Conservation (phyloP, 2,329 filamentous ascomycete genomes). For the Bipolaris victoriae region DNA sequence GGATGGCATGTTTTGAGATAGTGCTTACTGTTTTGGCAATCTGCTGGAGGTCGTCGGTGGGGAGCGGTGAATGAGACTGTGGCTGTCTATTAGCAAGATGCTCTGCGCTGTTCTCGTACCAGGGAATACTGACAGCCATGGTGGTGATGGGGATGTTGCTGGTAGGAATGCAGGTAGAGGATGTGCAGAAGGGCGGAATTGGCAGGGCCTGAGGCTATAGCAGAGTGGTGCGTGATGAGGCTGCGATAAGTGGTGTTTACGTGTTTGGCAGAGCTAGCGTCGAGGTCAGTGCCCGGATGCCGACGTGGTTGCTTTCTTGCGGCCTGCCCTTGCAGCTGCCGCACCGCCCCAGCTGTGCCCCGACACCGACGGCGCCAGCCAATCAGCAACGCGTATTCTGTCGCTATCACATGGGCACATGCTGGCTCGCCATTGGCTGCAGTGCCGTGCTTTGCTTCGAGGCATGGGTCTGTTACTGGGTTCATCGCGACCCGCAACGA, state of each 20-base stretch:
- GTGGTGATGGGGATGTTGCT: constrained; percentile 15
- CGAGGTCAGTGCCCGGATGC: constrained; percentile 6
- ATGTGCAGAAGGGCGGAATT: constrained; percentile 8
- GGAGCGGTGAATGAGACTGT: constrained; percentile 37
- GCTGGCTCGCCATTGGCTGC: constrained; percentile 11
- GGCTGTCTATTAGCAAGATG: constrained; percentile 1
- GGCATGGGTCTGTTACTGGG: constrained; percentile 4
- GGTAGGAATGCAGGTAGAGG: constrained; percentile 21
- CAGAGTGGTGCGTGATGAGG: constrained; percentile 1
- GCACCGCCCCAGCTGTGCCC: background rate
- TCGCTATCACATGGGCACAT: constrained; percentile 5
- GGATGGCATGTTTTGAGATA: background rate
- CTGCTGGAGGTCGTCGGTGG: constrained; percentile 40
- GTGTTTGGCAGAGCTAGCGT: constrained; percentile 11
- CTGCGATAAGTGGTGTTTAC: constrained; percentile 4
- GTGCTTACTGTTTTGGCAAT: constrained; percentile 40
- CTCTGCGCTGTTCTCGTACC: background rate
- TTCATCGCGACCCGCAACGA: constrained; percentile 9
- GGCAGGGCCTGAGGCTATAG: constrained; percentile 3
- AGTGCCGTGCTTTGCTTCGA: background rate
- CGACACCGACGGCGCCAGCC: background rate
- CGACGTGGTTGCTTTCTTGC: constrained; percentile 13
- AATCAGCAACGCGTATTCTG: background rate
- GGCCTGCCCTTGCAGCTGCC: constrained; percentile 1
- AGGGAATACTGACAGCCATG: constrained; percentile 38